Evolutionary conservation across 2,329 filamentous ascomycete species (phyloP), one percentile per base, ranked within the genome.

Genomic region (Fusarium chuoi): DNA sequence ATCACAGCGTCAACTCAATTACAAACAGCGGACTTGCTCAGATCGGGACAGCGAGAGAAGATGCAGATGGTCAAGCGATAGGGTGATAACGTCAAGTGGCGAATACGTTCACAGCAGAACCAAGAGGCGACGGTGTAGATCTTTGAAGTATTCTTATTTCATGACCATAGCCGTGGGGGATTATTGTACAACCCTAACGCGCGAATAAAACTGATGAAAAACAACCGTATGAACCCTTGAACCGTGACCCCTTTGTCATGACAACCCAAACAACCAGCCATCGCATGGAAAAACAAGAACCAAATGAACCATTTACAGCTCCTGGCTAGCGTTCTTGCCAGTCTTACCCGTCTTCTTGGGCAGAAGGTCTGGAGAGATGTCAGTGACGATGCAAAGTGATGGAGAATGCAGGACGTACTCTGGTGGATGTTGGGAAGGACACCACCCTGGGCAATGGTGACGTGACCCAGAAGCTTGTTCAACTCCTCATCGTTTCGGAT

Each of bases 401-500:
- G 3, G 5, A 8, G 39, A 52, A 41, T 12, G 45, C 65, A 39
- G 3, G 48, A 90, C 94, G 79, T 91, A 97, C 94, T 98, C 88
- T 96, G 94, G 89, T 97, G 94, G 79, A 98, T 98, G 91, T 97
- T 97, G 85, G 95, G 95, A 76, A 98, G 90, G 78, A 98, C 95
- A 95, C 94, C 94, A 89, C 94, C 95, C 88, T 98, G 95, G 84
- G 95, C 95, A 81, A 98, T 98, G 84, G 95, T 98, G 86, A 98
- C 95, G 84, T 97, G 94, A 67, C 95, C 95, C 76, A 98, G 90
- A 74, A 97, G 92, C 91, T 98, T 98, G 93, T 98, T 98, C 93
- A 98, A 86, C 88, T 99, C 96, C 91, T 98, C 96, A 86, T 98
- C 96, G 88, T 98, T 98, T 83, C 96, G 93, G 89, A 99, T 99